Evolutionary conservation across 2,329 filamentous ascomycete species (phyloP), one percentile per base, ranked within the genome.

Genomic region (Colletotrichum agaves): DNA sequence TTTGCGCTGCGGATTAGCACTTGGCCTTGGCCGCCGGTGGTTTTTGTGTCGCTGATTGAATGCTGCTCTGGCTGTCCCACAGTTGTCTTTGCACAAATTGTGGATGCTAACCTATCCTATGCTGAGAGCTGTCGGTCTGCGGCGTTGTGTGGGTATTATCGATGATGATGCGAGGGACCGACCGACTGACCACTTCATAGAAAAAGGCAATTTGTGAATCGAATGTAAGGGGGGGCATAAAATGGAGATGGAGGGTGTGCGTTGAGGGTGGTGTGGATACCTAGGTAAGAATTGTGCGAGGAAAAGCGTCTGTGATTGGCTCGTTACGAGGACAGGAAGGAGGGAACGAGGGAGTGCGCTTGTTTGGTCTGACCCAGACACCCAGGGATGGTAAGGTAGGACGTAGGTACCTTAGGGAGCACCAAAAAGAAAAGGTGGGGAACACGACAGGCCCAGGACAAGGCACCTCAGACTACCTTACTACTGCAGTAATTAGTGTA

Each of bases 151-250:
- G 13, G 50, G n/a, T 33, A 8, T 15, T 47, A 19, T 4, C 23
- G 44, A 17, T 47, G 33, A 50, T 63, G 65, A 65, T 68, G 65
- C 56, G 65, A 65, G 61, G 41, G 61, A 35, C 39, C 27, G 27
- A 44, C 44, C 43, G 60, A 65, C 65, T 60, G 65, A 68, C 61
- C n/a, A n/a, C n/a, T n/a, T n/a, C n/a, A n/a, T 65, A 68, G 64
- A 53, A 65, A 65, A 68, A 60, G 65, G 61, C 47, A 68, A 65
- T 65, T 65, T 65, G 65, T 67, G 65, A 53, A 68, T 47, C 55
- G 65, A 43, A 65, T 60, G 61, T 55, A 68, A 68, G 65, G 65
- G 61, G 61, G 59, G 46, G 52, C 52, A 63, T 58, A 53, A 63
- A 53, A 57, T 41, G 47, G 57, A 27, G 61, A 49, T n/a, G 55